These are phyloP conservation scores for Catharanthus roseus DNA, from an alignment of 257 asterid species.

Conservation along the genomic window DNA sequence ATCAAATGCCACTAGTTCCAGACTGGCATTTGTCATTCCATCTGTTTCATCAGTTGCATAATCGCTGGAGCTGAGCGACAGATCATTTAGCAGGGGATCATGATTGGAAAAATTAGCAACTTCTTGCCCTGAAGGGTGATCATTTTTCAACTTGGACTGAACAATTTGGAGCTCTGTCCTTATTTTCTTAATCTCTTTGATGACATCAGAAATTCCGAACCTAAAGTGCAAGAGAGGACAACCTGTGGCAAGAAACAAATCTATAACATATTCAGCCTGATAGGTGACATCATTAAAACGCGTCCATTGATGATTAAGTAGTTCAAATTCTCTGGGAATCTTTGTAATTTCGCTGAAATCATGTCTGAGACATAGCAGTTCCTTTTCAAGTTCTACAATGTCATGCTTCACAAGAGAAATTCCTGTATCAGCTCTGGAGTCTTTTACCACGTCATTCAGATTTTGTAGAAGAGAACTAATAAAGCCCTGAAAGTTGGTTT, in stretches of 20 bases:
- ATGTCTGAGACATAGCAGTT: not conserved
- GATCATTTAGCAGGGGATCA: not conserved
- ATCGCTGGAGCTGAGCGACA: not conserved
- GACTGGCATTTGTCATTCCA: too few relatives aligned
- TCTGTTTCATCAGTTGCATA: not conserved
- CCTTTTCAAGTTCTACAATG: not conserved
- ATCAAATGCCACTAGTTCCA: not conserved
- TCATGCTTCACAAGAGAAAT: not conserved
- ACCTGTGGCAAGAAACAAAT: not conserved
- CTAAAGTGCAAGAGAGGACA: not conserved
- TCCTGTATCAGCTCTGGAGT: not conserved
- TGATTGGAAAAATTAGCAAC: not conserved
- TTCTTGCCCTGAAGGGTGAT: not conserved
- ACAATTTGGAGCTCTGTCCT: not conserved
- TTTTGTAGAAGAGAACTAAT: not conserved
- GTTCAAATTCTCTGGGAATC: not conserved
- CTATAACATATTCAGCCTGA: conserved; percentile 5
- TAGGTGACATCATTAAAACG: not conserved
- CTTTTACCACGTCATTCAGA: not conserved
- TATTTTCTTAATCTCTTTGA: not conserved
- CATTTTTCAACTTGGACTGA: not conserved
- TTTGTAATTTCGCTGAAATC: not conserved
- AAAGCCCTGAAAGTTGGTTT: conserved; percentile 6
- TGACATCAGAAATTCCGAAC: not conserved
- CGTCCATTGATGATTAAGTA: not conserved